These are phyloP conservation scores for Colletotrichum plurivorum DNA, from an alignment of 2,329 filamentous ascomycete species.

Conservation along the genomic window DNA sequence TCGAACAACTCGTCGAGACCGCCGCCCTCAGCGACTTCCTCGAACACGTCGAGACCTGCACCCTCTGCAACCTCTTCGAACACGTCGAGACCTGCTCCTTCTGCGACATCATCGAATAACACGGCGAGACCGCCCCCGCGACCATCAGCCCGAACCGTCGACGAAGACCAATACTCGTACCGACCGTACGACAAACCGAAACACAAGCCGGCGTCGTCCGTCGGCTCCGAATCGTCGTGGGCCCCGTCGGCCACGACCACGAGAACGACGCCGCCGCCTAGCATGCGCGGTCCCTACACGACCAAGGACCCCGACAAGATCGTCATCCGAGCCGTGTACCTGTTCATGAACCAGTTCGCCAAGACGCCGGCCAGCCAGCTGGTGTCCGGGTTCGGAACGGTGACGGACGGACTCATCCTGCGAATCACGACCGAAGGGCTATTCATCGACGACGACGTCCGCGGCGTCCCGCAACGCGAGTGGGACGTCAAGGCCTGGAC, in stretches of 20 bases:
- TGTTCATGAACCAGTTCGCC: constrained; percentile 90
- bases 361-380: constrained; percentile 93
- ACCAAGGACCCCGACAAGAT: constrained; percentile 97
- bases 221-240: constrained; percentile 86
- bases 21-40: background rate
- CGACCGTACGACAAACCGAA: constrained; percentile 82
- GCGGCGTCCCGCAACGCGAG: constrained; percentile 92
- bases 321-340: constrained; percentile 92
- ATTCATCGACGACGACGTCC: constrained; percentile 96
- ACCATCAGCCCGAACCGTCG: constrained; percentile 71
- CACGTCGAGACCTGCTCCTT: too few relatives aligned
- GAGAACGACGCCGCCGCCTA: constrained; percentile 86
- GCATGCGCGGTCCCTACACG: constrained; percentile 82
- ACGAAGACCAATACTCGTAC: constrained; percentile 79
- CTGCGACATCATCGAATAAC: constrained; percentile 36
- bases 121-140: constrained; percentile 56
- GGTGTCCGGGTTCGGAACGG: constrained; percentile 84
- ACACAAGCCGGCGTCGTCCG: constrained; percentile 76
- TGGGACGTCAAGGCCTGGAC: constrained; percentile 99
- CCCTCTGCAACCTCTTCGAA: constrained; percentile 38
- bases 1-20: too few relatives aligned
- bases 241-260: constrained; percentile 87
- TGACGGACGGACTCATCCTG: constrained; percentile 93
- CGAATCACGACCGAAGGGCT: constrained; percentile 94
- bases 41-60: constrained; percentile 42